phyloP scores from a whole-genome alignment of 129 eudicot genomes.

The Tanacetum coccineum region DNA sequence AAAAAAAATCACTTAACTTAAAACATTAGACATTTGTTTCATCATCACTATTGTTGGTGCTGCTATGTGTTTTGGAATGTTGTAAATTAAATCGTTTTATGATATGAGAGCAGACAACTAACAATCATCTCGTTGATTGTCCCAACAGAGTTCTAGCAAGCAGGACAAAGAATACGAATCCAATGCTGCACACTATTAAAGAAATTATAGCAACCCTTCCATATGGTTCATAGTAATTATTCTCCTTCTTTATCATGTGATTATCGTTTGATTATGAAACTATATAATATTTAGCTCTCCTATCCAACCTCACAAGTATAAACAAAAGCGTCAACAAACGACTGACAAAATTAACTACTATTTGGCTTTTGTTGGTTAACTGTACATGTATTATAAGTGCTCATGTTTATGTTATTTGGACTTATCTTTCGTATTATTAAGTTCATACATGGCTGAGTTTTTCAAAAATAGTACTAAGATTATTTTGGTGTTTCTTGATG shows the following conservation, averaged over 20 bases:
- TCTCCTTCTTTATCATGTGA: constrained; percentile 10
- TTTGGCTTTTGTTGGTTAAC: too few species aligned
- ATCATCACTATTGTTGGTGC: not conserved
- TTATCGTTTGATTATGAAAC: not conserved
- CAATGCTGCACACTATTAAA: constrained; percentile 73
- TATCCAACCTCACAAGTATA: not conserved
- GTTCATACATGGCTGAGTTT: too few species aligned
- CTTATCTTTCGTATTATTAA: not conserved
- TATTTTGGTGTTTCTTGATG: too few species aligned
- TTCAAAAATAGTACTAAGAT: too few species aligned
- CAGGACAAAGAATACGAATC: constrained; percentile 93
- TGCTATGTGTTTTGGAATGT: not conserved
- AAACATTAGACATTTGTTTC: too few species aligned
- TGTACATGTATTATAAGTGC: constrained; percentile 24
- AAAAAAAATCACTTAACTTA: too few species aligned
- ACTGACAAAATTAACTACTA: constrained; percentile 5
- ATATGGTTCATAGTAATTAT: not conserved
- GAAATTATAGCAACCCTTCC: not conserved
- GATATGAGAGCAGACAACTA: not conserved
- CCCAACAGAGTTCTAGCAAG: constrained; percentile 87
- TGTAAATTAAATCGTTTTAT: not conserved
- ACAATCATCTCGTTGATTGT: constrained; percentile 16
- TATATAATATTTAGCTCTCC: not conserved
- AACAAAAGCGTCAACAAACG: too few species aligned
- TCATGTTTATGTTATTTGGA: constrained; percentile 20